Percentiles rank a stretch among this genome's conserved stretches.
Evolutionary conservation across 352 stramenopile species (phyloP).

Genomic region (Globisporangium heterothallicum): DNA sequence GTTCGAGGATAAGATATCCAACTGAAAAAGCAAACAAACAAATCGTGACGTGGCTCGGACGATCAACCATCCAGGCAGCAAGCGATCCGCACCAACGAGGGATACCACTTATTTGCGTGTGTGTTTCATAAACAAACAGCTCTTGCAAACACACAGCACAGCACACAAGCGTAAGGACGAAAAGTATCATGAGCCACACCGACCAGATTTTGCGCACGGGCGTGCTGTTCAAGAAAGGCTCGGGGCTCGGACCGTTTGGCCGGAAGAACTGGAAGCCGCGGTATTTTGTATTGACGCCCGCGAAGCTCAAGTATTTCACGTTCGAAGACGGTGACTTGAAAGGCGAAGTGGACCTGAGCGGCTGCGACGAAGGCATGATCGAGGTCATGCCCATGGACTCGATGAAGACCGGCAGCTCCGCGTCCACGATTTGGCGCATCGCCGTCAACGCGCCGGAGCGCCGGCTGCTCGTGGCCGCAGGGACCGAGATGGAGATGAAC

Average conservation of each 20-base stretch:
- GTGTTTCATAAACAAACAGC: neutral
- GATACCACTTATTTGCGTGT: too few species aligned
- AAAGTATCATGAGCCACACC: slow-evolving; percentile 26
- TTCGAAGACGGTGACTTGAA: slow-evolving; percentile 78
- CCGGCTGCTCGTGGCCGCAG: slow-evolving; percentile 56
- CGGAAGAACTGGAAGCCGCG: slow-evolving; percentile 77
- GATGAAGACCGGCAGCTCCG: slow-evolving; percentile 68
- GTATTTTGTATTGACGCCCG: slow-evolving; percentile 65
- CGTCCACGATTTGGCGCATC: slow-evolving; percentile 74
- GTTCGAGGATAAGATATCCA: too few species aligned
- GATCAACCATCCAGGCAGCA: too few species aligned
- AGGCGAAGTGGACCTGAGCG: slow-evolving; percentile 60
- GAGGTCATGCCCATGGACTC: slow-evolving; percentile 77
- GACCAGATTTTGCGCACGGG: slow-evolving; percentile 60
- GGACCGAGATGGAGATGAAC: slow-evolving; percentile 84
- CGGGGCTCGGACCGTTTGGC: slow-evolving; percentile 53
- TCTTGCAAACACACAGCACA: slow-evolving; percentile 1
- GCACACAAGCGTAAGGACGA: neutral
- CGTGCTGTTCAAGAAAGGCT: slow-evolving; percentile 82
- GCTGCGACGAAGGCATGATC: slow-evolving; percentile 53
- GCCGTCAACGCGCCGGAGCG: slow-evolving; percentile 58
- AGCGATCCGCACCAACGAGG: too few species aligned
- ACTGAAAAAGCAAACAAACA: too few species aligned
- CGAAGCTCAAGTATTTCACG: slow-evolving; percentile 65
- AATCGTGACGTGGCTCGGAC: too few species aligned